Base-by-base conservation (phyloP, 352 stramenopile species). In the Phytophthora ohioensis region DNA sequence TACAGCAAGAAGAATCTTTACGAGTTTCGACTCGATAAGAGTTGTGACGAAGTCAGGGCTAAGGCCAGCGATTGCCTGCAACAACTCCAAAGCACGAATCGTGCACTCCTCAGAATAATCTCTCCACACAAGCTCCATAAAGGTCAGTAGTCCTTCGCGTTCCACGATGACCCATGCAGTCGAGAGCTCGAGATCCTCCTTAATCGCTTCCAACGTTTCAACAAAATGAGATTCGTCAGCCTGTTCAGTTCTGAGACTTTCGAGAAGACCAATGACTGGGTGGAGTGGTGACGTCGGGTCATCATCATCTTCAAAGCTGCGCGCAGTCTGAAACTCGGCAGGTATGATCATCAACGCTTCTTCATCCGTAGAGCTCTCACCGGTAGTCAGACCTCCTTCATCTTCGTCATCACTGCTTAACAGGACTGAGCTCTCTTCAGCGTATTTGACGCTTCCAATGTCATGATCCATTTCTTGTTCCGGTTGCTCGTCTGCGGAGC, bases 1-100 rank as follows among this genome's bases (percentile, higher is more conserved):
- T 6, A 87, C 78, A 21, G 75, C 63, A 12, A 85, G 74, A 8
- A 89, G 34, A 32, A 87, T 76, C 48, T 79, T 79, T 12, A 89
- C 76, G 15, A 80, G 67, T 48, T 84, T 82, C 8, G 67, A 81
- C 11, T 80, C 75, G 3, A 89, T 69, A 17, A 89, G 66, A 30
- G 62, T 63, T n/a, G 60, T 56, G 38, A 84, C 78, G 35, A 84
- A 85, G 5, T 81, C 71, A 10, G 71, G 36, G n/a, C 65, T 71
- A 9, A 86, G 66, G 8, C 53, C 58, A 13, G 76, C 68, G 30
- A 87, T 85, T 0, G 71, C 57, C 11, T 81, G 71, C 31, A 89
- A 58, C 4, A 89, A 41, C 30, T 84, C 79, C 30, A 89, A 56
- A 8, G 78, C 68, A 11, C 78, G 54, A 8, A 75, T 74, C 27